A percentile compares a stretch with the other conserved stretches of the same genome.
Conservation (phyloP, 2,329 filamentous ascomycete genomes). For the Teratosphaeriaceae sp. region DNA sequence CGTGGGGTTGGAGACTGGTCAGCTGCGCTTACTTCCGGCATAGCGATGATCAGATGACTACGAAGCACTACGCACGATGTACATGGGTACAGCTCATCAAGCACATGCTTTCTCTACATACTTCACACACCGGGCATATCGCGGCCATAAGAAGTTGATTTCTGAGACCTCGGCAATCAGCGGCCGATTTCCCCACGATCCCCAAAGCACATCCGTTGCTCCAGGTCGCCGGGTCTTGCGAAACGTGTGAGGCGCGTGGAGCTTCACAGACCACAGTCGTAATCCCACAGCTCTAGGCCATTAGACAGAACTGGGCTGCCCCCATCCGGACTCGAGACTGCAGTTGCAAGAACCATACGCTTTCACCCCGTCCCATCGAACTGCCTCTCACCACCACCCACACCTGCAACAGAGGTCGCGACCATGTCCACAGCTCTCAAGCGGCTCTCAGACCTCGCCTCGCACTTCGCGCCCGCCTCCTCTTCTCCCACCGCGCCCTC, state of each 20-base stretch:
- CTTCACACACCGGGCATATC: not conserved
- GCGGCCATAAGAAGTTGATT: not conserved
- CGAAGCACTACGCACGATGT: too few relatives aligned
- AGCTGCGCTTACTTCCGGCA: not conserved
- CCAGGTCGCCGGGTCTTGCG: not conserved
- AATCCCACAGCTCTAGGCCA: too few relatives aligned
- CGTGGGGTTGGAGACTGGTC: not conserved
- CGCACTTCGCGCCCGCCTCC: slow-evolving; percentile 32
- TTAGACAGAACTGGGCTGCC: too few relatives aligned
- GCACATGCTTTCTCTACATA: too few relatives aligned
- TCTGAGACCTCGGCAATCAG: not conserved
- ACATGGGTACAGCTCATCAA: too few relatives aligned
- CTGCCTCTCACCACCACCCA: too few relatives aligned
- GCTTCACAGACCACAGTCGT: too few relatives aligned
- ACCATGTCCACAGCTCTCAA: slow-evolving; percentile 59
- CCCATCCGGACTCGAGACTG: too few relatives aligned
- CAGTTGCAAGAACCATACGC: too few relatives aligned
- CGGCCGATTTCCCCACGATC: not conserved
- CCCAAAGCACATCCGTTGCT: not conserved
- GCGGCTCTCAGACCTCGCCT: slow-evolving; percentile 51
- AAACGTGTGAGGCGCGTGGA: too few relatives aligned
- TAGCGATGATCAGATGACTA: not conserved
- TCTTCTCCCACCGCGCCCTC: slow-evolving; percentile 16
- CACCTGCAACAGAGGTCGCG: slow-evolving; percentile 1
- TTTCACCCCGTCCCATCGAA: too few relatives aligned